Evolutionary conservation across 2,329 filamentous ascomycete species (phyloP).

Genomic region (Stachybotrys elegans): DNA sequence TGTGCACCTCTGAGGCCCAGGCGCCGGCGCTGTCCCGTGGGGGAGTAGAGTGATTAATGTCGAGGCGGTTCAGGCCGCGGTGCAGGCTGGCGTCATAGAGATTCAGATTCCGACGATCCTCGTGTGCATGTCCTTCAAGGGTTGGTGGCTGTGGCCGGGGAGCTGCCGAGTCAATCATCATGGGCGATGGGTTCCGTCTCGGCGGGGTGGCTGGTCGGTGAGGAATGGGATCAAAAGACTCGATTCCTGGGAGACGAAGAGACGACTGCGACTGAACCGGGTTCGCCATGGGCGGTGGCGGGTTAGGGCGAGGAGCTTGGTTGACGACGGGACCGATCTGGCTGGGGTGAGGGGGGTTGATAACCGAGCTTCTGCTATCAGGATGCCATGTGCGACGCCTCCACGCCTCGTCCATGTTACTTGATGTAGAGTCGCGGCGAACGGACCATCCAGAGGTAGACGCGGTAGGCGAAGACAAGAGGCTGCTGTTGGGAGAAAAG

Average conservation of each 20-base stretch:
- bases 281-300: slow-evolving; percentile 42
- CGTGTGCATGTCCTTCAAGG: slow-evolving; percentile 25
- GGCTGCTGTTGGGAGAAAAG: slow-evolving; percentile 53
- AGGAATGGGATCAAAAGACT: slow-evolving; percentile 79
- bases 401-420: slow-evolving; percentile 67
- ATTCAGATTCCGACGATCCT: slow-evolving; percentile 45
- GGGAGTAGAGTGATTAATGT: slow-evolving; percentile 51
- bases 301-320: slow-evolving; percentile 54
- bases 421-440: slow-evolving; percentile 59
- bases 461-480: slow-evolving; percentile 60
- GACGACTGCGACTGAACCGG: slow-evolving; percentile 49
- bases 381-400: slow-evolving; percentile 89
- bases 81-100: slow-evolving; percentile 64
- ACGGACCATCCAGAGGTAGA: slow-evolving; percentile 55
- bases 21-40: slow-evolving; percentile 46
- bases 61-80: slow-evolving; percentile 60
- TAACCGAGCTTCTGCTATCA: slow-evolving; percentile 60
- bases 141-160: slow-evolving; percentile 19
- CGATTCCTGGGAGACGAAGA: slow-evolving; percentile 79
- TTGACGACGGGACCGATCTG: slow-evolving; percentile 75
- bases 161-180: slow-evolving; percentile 62
- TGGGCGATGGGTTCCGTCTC: slow-evolving; percentile 65
- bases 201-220: slow-evolving; percentile 59
- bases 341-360: slow-evolving; percentile 45
- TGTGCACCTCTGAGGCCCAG: slow-evolving; percentile 54